Evolutionary conservation across 805 yeast species (phyloP), one percentile per base, ranked within the genome.

Genomic region (Hanseniaspora nectarophila): DNA sequence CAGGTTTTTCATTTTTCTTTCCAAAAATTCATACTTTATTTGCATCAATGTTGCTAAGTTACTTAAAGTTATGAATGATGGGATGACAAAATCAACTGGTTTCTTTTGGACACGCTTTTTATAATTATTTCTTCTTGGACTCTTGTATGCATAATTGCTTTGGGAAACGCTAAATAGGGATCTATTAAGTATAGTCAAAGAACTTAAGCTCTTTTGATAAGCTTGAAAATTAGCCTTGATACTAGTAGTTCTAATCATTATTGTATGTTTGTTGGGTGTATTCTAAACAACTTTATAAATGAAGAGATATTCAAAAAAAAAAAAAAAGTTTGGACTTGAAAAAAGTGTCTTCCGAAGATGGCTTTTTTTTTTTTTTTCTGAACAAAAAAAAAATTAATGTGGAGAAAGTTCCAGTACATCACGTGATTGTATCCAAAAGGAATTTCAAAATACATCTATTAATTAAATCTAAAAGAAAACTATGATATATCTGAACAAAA

Each of bases 41-140:
- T 77, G 74, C 56, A 92, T 65, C 18, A 85, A 70, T 34, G 82
- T 78, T 0, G 97, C 83, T 42, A 90, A 70, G 56, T 88, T 84
- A 2, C 90, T 73, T 2, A 90, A 85, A 0, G 94, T 78, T 5
- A 86, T 73, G 60, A 82, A 88, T 9, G 83, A 75, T 0, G 97
- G 96, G 29, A 90, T 71, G 18, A 53, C 51, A 47, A 65, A 65
- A 8, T 56, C 56, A 2, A 65, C 24, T 7, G 54, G 53, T 49
- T 61, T 63, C 54, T 23, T 48, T 46, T 5, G 37, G 26, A 33
- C n/a, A 18, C 29, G 54, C 56, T 39, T 48, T 42, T 31, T 47
- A 54, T 46, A 52, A 44, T 44, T 55, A 29, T 18, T 52, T 54
- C 34, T 58, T 56, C 13, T 38, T 7, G 18, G 7, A 4, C 12